These are phyloP conservation scores for Anisodus tanguticus DNA, from an alignment of 257 asterid species.

Conservation along the genomic window DNA sequence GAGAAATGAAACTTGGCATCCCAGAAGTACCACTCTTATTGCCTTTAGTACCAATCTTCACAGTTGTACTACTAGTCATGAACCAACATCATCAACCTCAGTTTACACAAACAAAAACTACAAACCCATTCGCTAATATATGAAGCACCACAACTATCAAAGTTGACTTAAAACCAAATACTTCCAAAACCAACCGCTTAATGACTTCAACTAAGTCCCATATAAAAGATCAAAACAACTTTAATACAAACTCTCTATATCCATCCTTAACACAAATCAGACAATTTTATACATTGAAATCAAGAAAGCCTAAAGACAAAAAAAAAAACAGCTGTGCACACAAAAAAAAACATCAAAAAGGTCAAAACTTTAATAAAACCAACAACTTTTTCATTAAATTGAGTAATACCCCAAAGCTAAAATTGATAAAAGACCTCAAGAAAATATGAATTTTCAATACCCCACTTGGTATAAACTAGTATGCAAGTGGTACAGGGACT, in stretches of 20 bases:
- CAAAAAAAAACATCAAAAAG: constrained; percentile 31
- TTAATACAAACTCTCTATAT: constrained; percentile 27
- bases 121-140: constrained; percentile 24
- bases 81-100: constrained; percentile 46
- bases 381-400: constrained; percentile 28
- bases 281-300: constrained; percentile 37
- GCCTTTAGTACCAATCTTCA: constrained; percentile 58
- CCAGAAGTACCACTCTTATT: constrained; percentile 50
- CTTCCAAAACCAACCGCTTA: constrained; percentile 36
- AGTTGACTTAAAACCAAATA: constrained; percentile 25
- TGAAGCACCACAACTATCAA: constrained; percentile 25
- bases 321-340: background rate
- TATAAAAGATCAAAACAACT: constrained; percentile 35
- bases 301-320: constrained; percentile 34
- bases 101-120: background rate
- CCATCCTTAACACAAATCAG: constrained; percentile 49
- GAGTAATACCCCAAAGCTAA: constrained; percentile 41
- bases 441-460: constrained; percentile 33
- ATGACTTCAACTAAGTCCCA: background rate
- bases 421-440: background rate
- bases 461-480: constrained; percentile 33
- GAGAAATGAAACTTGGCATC: constrained; percentile 90
- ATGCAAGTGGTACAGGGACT: constrained; percentile 1
- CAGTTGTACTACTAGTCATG: constrained; percentile 52
- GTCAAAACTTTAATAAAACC: constrained; percentile 26